Percentiles rank a stretch among this genome's conserved stretches.
phyloP scores from a whole-genome alignment of 148 eudicot species.

The Hydrangea macrophylla region DNA sequence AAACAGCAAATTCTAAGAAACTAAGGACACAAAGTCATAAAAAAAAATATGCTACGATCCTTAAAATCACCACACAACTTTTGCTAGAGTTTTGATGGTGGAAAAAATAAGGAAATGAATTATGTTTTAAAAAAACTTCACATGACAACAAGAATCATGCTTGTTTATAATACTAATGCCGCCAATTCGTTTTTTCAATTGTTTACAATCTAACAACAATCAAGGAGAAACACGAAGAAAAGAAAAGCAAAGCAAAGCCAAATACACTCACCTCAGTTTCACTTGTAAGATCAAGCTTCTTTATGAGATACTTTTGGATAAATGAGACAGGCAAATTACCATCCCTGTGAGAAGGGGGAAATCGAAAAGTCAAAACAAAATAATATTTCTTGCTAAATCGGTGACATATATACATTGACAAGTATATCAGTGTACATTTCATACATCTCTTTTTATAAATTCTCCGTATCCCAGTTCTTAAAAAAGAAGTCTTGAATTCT shows the following conservation, averaged over 20 bases:
- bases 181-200: background rate
- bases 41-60: background rate
- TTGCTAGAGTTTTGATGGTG: background rate
- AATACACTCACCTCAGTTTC: constrained; percentile 53
- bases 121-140: too few species aligned
- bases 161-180: background rate
- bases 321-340: constrained; percentile 57
- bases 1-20: background rate
- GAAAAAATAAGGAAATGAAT: too few species aligned
- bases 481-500: background rate
- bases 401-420: background rate
- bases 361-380: background rate
- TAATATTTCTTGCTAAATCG: background rate
- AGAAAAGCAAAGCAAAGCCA: background rate
- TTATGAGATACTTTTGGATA: constrained; percentile 60
- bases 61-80: background rate
- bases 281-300: constrained; percentile 61
- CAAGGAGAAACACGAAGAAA: background rate
- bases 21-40: background rate
- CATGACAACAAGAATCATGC: background rate
- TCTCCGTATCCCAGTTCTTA: background rate
- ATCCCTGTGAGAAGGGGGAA: constrained; percentile 40
- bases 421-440: background rate
- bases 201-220: background rate
- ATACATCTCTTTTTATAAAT: background rate